A percentile compares a stretch with the other conserved stretches of the same genome.
These are phyloP conservation scores for Epichloe glyceriae DNA, from an alignment of 2,329 filamentous ascomycete species.

Conservation along the genomic window DNA sequence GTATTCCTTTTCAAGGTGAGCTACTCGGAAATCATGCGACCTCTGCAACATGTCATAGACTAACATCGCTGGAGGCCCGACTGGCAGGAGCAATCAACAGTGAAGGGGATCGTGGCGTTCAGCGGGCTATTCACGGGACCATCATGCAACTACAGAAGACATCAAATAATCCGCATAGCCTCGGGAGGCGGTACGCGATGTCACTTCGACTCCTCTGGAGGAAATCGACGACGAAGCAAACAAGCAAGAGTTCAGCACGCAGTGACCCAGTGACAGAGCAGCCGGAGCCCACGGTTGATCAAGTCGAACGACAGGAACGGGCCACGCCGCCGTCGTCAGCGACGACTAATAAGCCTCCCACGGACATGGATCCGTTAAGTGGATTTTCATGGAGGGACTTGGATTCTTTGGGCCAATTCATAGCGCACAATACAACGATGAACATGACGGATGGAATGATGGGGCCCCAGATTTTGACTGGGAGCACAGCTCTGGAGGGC, in stretches of 20 bases:
- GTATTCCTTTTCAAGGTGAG: slow-evolving; percentile 51
- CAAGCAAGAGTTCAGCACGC: not conserved
- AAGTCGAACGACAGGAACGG: slow-evolving; percentile 11
- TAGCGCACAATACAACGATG: slow-evolving; percentile 15
- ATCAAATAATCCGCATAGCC: slow-evolving; percentile 43
- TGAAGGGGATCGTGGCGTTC: slow-evolving; percentile 40
- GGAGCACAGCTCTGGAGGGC: slow-evolving; percentile 11
- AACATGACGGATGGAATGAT: slow-evolving; percentile 14
- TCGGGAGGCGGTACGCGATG: slow-evolving; percentile 47
- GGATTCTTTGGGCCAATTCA: slow-evolving; percentile 44
- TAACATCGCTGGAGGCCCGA: slow-evolving; percentile 27
- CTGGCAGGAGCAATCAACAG: slow-evolving; percentile 46
- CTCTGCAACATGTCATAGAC: not conserved
- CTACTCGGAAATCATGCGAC: too few species aligned
- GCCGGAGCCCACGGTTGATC: slow-evolving; percentile 11
- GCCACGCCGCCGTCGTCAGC: not conserved
- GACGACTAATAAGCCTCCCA: slow-evolving; percentile 6
- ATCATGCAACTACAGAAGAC: slow-evolving; percentile 47
- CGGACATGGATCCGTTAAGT: slow-evolving; percentile 32
- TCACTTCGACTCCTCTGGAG: slow-evolving; percentile 49
- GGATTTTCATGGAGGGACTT: slow-evolving; percentile 51
- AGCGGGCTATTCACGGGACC: slow-evolving; percentile 43
- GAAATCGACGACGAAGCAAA: slow-evolving; percentile 16
- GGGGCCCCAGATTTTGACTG: slow-evolving; percentile 14
- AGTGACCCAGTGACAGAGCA: slow-evolving; percentile 10